Base-by-base conservation (phyloP, 2,329 filamentous ascomycete genomes). In the Penicillium digitatum region DNA sequence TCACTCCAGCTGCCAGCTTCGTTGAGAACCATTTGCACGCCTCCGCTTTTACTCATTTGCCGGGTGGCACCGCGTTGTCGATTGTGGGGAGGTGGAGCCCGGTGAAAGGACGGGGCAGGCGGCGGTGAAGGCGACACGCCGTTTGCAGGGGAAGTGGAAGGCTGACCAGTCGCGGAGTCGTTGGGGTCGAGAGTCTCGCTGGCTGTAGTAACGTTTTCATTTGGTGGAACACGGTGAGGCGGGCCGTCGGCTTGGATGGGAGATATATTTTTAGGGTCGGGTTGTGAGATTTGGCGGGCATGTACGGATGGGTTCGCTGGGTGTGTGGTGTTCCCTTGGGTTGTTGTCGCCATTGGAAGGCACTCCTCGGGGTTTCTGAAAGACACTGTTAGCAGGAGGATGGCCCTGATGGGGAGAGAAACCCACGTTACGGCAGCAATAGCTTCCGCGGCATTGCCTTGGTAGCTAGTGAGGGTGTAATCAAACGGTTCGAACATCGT, bases 401-500 rank as follows among this genome's bases (percentile, higher is more conserved):
- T 45, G 37, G 35, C 46, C 60, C 38, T 9, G 24, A 47, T 18
- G 53, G 20, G 26, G 48, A n/a, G 14, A 27, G 42, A 43, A 52
- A 68, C 71, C 62, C 40, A 73, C 71, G 43, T 65, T 54, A 64
- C 49, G 53, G 72, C 72, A 52, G 71, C 70, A 47, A 78, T 72
- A 65, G 75, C 63, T 62, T 77, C 69, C 62, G 70, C 71, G 26
- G 70, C 69, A 57, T 68, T 71, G 50, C 69, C 87, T 67, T 87
- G 86, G 66, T 91, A 93, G 3, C 86, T 88, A 20, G 89, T 86
- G 3, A 87, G 77, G 0, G 92, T 96, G 74, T 99, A 99, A 72
- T 99, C 94, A 71, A 97, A 99, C 0, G 92, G 90, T 70, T 89
- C 86, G 69, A 97, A 99, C 67, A 96, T 88, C 5, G 84, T 88